Evolutionary conservation across 2,329 filamentous ascomycete genomes (phyloP).

Genomic region (Alternaria sp.): DNA sequence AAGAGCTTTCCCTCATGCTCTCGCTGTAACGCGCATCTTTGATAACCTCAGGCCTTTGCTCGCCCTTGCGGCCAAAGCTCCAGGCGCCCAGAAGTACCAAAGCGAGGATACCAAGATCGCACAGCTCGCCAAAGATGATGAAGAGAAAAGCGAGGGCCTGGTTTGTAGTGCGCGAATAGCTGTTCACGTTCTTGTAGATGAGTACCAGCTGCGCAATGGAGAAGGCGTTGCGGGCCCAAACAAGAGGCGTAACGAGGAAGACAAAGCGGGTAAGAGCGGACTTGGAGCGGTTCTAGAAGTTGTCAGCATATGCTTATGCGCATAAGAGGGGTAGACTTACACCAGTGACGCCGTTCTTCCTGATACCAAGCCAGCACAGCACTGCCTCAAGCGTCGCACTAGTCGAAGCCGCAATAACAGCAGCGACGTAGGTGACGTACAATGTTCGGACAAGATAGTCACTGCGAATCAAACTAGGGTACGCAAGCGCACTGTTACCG

Average conservation of each 20-base stretch:
- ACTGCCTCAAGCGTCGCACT: constrained; percentile 23
- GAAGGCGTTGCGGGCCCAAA: constrained; percentile 28
- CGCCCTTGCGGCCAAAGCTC: constrained; percentile 24
- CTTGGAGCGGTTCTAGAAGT: constrained; percentile 6
- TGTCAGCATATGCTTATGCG: neutral
- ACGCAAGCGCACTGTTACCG: constrained; percentile 14
- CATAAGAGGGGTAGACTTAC: constrained; percentile 7
- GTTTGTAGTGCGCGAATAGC: constrained; percentile 28
- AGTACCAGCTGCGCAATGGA: constrained; percentile 25
- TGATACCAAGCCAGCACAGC: constrained; percentile 21
- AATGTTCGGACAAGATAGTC: constrained; percentile 17
- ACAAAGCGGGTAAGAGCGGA: constrained; percentile 20
- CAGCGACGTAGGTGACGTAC: constrained; percentile 20
- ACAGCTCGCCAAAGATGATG: constrained; percentile 30
- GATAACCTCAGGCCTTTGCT: neutral
- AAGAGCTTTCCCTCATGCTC: neutral
- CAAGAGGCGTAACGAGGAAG: constrained; percentile 22
- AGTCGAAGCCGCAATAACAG: constrained; percentile 18
- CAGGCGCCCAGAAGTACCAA: constrained; percentile 21
- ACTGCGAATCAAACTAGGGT: neutral
- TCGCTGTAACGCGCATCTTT: constrained; percentile 17
- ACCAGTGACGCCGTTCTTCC: constrained; percentile 21
- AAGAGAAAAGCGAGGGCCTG: constrained; percentile 29
- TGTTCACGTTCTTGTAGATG: constrained; percentile 20
- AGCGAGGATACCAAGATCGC: constrained; percentile 20